Base-by-base conservation (phyloP, 2,329 filamentous ascomycete genomes). In the Exutisphaerella laricina region DNA sequence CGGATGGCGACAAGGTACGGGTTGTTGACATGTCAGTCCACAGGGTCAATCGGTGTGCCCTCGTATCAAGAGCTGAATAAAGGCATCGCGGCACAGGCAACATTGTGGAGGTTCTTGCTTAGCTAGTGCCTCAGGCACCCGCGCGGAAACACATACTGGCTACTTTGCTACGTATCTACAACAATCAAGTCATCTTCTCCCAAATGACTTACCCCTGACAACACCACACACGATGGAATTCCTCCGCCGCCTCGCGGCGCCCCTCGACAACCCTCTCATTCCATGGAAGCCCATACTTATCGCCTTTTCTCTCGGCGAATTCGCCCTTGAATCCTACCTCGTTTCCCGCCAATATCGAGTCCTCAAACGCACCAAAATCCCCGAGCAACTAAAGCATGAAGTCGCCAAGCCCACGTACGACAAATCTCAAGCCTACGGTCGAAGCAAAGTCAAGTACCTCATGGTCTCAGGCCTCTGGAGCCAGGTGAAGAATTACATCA, bases 221-320 rank as follows among this genome's bases (percentile, higher is more conserved):
- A 7, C 10, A 13, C 32, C 21, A 29, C 13, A 6, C 16, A 46
- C 37, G 44, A 65, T 65, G 62, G 62, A 65, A 43, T 48, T 63
- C 45, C 51, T 65, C 32, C 59, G 79, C 74, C 72, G 78, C 72
- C 81, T 97, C 56, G 87, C 88, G 63, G 80, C 79, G 66, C 82
- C 85, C 67, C 83, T 97, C 59, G 92, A 98, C 73, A 81, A 86
- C 62, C 89, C 90, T 45, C 74, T 86, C 62, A 95, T 97, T 72
- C 90, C 92, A 42, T 98, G 92, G 92, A 98, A 96, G 79, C 85
- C 81, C 65, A 80, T 98, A 58, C 89, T 98, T 59, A 78, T 97
- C 57, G 86, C 88, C 59, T 98, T 98, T 72, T 94, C 88, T 21
- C 66, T 97, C 58, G 88, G 85, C 49, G 88, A 98, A 65, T 97